Evolutionary conservation across 441 rosid genomes (phyloP).

Genomic region (Erodium trifolium): DNA sequence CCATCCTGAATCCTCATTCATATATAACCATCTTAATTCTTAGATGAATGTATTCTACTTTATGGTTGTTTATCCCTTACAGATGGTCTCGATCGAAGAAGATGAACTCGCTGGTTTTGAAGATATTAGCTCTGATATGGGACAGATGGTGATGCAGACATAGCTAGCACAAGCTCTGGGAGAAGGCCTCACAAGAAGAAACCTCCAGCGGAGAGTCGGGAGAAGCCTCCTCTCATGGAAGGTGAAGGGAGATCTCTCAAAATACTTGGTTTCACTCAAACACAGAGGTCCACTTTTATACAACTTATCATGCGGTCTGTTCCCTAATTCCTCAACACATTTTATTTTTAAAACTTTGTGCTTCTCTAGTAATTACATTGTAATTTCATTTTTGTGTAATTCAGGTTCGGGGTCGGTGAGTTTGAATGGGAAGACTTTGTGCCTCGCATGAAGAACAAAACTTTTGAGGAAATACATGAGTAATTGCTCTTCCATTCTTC

Average conservation of each 20-base stretch:
- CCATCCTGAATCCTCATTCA: neutral
- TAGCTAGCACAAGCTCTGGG: conserved; percentile 49
- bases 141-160: conserved; percentile 70
- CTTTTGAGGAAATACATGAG: conserved; percentile 78
- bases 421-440: conserved; percentile 86
- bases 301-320: conserved; percentile 84
- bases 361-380: neutral
- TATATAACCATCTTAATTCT: too few species aligned
- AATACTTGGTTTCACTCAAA: conserved; percentile 90
- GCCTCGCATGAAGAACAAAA: conserved; percentile 85
- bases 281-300: conserved; percentile 90
- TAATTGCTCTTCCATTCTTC: too few species aligned
- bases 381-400: conserved; percentile 16
- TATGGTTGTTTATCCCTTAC: neutral
- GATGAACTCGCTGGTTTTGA: conserved; percentile 99
- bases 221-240: conserved; percentile 90
- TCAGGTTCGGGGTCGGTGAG: conserved; percentile 89
- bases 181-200: conserved; percentile 71
- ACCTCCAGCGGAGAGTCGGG: conserved; percentile 52
- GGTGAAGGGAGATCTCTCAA: conserved; percentile 96
- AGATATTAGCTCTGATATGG: conserved; percentile 91
- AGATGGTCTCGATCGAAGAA: conserved; percentile 98
- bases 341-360: neutral
- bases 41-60: neutral
- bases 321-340: conserved; percentile 5